These are phyloP conservation scores for Gyrodon lividus DNA, from an alignment of 768 basidiomycete species.

Conservation along the genomic window DNA sequence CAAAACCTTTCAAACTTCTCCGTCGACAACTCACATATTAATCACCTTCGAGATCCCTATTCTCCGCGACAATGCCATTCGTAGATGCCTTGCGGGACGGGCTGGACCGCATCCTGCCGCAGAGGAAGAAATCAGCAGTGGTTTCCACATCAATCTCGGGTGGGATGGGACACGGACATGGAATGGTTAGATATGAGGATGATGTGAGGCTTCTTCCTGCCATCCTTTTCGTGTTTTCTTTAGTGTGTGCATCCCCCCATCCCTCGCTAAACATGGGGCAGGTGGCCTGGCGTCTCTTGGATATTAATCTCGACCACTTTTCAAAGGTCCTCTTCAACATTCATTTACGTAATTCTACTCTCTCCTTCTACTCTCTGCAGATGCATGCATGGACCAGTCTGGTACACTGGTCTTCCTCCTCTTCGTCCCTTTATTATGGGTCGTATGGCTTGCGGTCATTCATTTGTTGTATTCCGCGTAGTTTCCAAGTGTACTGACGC, in stretches of 20 bases:
- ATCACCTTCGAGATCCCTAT: not conserved
- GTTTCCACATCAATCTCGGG: constrained; percentile 42
- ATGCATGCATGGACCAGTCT: constrained; percentile 40
- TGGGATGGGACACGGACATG: constrained; percentile 60
- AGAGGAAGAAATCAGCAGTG: constrained; percentile 5
- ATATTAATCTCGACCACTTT: constrained; percentile 20
- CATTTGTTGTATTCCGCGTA: constrained; percentile 7
- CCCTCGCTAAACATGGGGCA: constrained; percentile 19
- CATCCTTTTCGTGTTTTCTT: constrained; percentile 3
- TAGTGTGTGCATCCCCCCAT: constrained; percentile 17
- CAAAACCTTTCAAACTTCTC: not conserved
- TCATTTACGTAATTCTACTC: constrained; percentile 32
- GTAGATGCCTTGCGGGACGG: constrained; percentile 30
- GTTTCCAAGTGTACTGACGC: constrained; percentile 15
- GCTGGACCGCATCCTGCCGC: constrained; percentile 31
- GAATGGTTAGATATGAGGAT: constrained; percentile 63
- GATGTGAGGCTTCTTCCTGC: constrained; percentile 53
- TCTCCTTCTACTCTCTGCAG: constrained; percentile 27
- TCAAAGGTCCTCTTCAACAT: constrained; percentile 12
- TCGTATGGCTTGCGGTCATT: constrained; percentile 69
- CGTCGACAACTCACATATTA: not conserved
- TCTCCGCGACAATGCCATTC: constrained; percentile 21
- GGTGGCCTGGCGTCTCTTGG: constrained; percentile 6
- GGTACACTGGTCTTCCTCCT: constrained; percentile 59
- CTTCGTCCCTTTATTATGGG: constrained; percentile 62